phyloP scores from a whole-genome alignment of 345 rosid species.

The Geranium brycei region DNA sequence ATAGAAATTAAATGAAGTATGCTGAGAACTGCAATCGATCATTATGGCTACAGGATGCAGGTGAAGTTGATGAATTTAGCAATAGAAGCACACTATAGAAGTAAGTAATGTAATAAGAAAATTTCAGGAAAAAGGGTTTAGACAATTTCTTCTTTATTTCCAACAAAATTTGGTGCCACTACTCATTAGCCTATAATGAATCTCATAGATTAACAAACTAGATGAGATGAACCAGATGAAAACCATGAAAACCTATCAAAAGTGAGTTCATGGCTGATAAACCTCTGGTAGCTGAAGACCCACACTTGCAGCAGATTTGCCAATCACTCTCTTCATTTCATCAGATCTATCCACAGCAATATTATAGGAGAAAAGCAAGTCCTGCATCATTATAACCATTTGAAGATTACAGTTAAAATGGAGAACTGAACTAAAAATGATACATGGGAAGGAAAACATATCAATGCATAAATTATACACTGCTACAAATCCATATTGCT shows the following conservation, averaged over 20 bases:
- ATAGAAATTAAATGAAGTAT: no score
- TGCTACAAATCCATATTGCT: no score
- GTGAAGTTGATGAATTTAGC: no score
- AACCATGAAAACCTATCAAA: no score
- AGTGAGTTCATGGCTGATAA: conserved; percentile 32
- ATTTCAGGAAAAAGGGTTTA: no score
- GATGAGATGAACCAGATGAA: no score
- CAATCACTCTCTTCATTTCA: conserved; percentile 57
- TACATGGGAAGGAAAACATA: not conserved
- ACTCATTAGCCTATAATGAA: not conserved
- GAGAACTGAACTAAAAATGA: conserved; percentile 48
- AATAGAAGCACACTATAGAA: no score
- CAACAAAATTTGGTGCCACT: not conserved
- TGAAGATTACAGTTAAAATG: not conserved
- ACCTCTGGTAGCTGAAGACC: conserved; percentile 83
- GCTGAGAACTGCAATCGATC: no score
- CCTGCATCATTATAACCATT: conserved; percentile 31
- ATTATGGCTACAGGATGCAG: no score
- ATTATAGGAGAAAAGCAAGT: conserved; percentile 73
- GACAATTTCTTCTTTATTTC: not conserved
- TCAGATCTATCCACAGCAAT: conserved; percentile 81
- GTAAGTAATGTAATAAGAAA: no score
- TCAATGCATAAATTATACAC: no score
- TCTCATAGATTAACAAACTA: no score
- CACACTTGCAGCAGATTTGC: conserved; percentile 87